These are phyloP conservation scores for Drechslera avenae DNA, from an alignment of 2,329 filamentous ascomycete genomes.

Conservation along the genomic window DNA sequence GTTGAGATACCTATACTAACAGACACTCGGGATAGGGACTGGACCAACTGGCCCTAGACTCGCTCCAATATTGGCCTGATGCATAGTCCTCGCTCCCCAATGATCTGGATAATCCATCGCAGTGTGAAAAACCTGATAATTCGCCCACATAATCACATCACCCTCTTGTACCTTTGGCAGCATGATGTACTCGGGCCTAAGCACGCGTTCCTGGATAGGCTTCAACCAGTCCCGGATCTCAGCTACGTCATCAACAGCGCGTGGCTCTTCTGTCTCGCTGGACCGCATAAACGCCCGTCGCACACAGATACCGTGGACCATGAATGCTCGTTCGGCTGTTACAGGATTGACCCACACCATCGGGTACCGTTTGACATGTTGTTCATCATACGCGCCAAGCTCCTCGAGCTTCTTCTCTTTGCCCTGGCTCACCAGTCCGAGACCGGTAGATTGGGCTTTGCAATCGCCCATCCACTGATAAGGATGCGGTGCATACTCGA, in stretches of 20 bases:
- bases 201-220: slow-evolving; percentile 48
- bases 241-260: slow-evolving; percentile 47
- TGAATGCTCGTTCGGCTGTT: slow-evolving; percentile 43
- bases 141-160: slow-evolving; percentile 47
- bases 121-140: slow-evolving; percentile 38
- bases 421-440: slow-evolving; percentile 49
- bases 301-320: slow-evolving; percentile 6
- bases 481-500: slow-evolving; percentile 54
- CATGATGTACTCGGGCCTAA: slow-evolving; percentile 53
- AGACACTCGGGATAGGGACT: slow-evolving; percentile 22
- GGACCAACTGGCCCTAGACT: slow-evolving; percentile 35
- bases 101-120: slow-evolving; percentile 53
- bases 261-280: slow-evolving; percentile 40
- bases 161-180: slow-evolving; percentile 50
- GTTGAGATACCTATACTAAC: not conserved
- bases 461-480: slow-evolving; percentile 48
- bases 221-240: slow-evolving; percentile 47
- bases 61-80: slow-evolving; percentile 54
- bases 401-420: slow-evolving; percentile 49
- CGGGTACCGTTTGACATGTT: slow-evolving; percentile 51
- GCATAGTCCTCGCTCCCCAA: slow-evolving; percentile 52
- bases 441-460: slow-evolving; percentile 49
- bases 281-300: slow-evolving; percentile 48
- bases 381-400: slow-evolving; percentile 45
- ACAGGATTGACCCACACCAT: slow-evolving; percentile 56